A percentile compares a stretch with the other conserved stretches of the same genome.
Conservation (phyloP, 192 early-diverging fungal species). For the Radiomyces spectabilis region DNA sequence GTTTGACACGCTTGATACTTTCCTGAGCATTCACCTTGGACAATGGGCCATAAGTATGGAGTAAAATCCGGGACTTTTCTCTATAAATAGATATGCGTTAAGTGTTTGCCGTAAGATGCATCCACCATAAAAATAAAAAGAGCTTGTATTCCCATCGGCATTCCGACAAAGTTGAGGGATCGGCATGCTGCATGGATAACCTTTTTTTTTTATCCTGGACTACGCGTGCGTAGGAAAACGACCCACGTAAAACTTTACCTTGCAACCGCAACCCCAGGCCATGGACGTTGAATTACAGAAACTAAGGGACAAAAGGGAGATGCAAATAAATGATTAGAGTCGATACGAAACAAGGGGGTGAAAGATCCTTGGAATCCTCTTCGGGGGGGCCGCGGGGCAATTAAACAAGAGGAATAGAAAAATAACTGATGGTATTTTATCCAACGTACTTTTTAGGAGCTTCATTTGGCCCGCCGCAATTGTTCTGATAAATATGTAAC, state of each 20-base stretch:
- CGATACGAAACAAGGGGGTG: too few relatives aligned
- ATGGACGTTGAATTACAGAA: conserved; percentile 23
- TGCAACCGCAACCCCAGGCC: conserved; percentile 20
- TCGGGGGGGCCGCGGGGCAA: too few relatives aligned
- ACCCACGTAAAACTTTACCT: conserved; percentile 7
- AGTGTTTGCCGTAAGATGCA: too few relatives aligned
- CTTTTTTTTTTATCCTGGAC: too few relatives aligned
- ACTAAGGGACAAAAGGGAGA: not conserved
- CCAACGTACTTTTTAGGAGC: conserved; percentile 15
- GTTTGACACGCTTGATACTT: conserved; percentile 16
- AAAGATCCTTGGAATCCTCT: too few relatives aligned
- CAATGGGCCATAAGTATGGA: conserved; percentile 16
- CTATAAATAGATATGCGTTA: not conserved
- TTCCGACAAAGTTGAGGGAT: not conserved
- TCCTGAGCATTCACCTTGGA: conserved; percentile 20
- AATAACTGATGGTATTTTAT: not conserved
- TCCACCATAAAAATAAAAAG: not conserved
- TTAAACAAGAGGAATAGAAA: too few relatives aligned
- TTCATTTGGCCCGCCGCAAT: conserved; percentile 12
- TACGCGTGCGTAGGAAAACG: too few relatives aligned
- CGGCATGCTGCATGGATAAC: not conserved
- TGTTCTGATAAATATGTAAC: not conserved
- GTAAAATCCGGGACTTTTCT: conserved; percentile 8
- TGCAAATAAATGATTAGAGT: too few relatives aligned
- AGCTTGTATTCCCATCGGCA: too few relatives aligned